These are phyloP conservation scores for Gymnopilus dilepis DNA, from an alignment of 768 basidiomycete species.

Conservation along the genomic window DNA sequence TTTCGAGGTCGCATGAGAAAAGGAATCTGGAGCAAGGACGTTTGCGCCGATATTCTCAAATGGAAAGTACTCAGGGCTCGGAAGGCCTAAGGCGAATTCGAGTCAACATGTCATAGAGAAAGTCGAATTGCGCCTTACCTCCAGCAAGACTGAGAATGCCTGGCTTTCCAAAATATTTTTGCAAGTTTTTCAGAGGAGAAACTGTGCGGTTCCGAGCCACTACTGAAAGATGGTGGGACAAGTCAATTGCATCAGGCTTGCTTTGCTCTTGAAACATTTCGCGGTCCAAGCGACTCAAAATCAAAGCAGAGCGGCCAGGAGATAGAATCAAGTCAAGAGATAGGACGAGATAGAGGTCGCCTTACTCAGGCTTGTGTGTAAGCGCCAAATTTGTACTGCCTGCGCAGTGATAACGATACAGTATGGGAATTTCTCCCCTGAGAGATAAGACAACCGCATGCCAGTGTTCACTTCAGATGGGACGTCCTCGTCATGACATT, in stretches of 20 bases:
- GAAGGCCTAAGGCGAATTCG: slow-evolving; percentile 52
- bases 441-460: slow-evolving; percentile 3
- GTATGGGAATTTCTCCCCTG: background rate
- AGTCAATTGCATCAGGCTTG: slow-evolving; percentile 47
- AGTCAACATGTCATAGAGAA: background rate
- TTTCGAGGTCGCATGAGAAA: slow-evolving; percentile 24
- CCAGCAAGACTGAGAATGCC: slow-evolving; percentile 71
- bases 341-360: background rate
- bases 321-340: background rate
- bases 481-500: background rate
- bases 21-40: slow-evolving; percentile 42
- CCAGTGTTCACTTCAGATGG: background rate
- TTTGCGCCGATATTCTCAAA: slow-evolving; percentile 65
- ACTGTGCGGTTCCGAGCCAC: slow-evolving; percentile 50
- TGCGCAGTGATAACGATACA: background rate
- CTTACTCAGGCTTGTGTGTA: background rate
- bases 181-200: slow-evolving; percentile 71
- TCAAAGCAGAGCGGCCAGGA: background rate
- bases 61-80: slow-evolving; percentile 72
- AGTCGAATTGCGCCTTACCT: slow-evolving; percentile 50
- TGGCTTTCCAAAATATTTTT: slow-evolving; percentile 59
- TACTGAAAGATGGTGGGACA: slow-evolving; percentile 74
- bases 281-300: background rate
- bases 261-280: background rate
- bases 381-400: background rate